Evolutionary conservation across 345 rosid species (phyloP), one percentile per base, ranked within the genome.

Genomic region (Euphorbia peplus): DNA sequence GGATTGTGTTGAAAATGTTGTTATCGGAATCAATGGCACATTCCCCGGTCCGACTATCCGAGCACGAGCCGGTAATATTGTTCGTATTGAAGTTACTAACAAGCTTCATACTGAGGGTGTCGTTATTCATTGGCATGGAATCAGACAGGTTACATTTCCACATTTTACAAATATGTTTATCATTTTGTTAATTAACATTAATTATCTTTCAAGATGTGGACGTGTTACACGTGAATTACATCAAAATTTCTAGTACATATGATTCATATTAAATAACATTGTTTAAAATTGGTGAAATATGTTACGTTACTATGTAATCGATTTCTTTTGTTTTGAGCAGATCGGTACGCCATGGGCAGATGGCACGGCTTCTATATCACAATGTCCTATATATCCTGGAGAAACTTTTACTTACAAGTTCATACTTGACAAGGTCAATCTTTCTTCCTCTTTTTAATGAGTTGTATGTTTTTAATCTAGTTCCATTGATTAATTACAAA

Each of bases 41-140:
- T 88, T 90, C 57, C 97, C 97, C 0, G 97, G 98, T 16, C 98
- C 97, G 3, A 90, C 93, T 1, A 82, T 93, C 46, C 18, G 78
- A 24, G 96, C 93, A 0, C 19, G 13, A 15, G 85, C 84, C 5
- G 96, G 97, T 22, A 93, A 93, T 30, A 84, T 74, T 35, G 71
- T 90, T 69, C 75, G 76, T 60, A 72, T 93, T 1, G 67, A 86
- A n/a, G 83, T 93, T 58, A 82, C 76, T 14, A 90, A 90, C 69
- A 90, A 84, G 66, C 88, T 93, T 60, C n/a, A 64, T 30, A 87
- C 98, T 0, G 96, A 89, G 51, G 96, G 93, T 4, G 86, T 89
- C 47, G 98, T 87, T 56, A 89, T 93, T 64, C 97, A 90, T 71
- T 90, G 97, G 98, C 98, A 90, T 66, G 98, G 96, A 44, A 93